Conservation (phyloP, 352 stramenopile species). For the Phytophthora kernoviae region DNA sequence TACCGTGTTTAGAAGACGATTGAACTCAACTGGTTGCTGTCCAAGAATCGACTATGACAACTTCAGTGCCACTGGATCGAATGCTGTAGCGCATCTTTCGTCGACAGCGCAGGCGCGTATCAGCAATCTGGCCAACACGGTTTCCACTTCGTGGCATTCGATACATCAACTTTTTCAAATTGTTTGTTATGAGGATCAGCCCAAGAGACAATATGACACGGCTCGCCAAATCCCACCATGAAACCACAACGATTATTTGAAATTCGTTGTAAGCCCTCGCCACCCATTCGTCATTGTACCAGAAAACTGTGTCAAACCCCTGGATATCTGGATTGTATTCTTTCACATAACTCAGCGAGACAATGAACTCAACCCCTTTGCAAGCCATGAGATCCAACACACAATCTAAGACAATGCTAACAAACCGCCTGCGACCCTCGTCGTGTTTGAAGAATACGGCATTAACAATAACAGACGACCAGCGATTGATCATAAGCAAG, state of each 20-base stretch:
- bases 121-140: not conserved
- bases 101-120: no score
- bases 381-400: constrained; percentile 10
- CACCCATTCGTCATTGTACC: constrained; percentile 19
- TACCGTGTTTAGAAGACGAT: not conserved
- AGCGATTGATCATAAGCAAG: constrained; percentile 25
- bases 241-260: constrained; percentile 22
- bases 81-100: no score
- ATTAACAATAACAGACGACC: constrained; percentile 9
- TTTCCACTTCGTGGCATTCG: no score
- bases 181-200: constrained; percentile 11
- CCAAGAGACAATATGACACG: constrained; percentile 14
- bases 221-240: constrained; percentile 17
- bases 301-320: constrained; percentile 2
- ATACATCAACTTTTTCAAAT: constrained; percentile 15
- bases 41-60: no score
- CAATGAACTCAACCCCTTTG: constrained; percentile 7
- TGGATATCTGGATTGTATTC: not conserved
- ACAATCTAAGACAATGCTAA: constrained; percentile 8
- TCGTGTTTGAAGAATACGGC: constrained; percentile 1
- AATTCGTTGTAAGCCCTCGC: constrained; percentile 15
- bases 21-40: no score
- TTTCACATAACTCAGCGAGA: constrained; percentile 9
- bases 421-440: constrained; percentile 12
- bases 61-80: no score